A percentile compares a stretch with the other conserved stretches of the same genome.
These are phyloP conservation scores for Penstemon barbatus DNA, from an alignment of 257 asterid genomes.

Conservation along the genomic window DNA sequence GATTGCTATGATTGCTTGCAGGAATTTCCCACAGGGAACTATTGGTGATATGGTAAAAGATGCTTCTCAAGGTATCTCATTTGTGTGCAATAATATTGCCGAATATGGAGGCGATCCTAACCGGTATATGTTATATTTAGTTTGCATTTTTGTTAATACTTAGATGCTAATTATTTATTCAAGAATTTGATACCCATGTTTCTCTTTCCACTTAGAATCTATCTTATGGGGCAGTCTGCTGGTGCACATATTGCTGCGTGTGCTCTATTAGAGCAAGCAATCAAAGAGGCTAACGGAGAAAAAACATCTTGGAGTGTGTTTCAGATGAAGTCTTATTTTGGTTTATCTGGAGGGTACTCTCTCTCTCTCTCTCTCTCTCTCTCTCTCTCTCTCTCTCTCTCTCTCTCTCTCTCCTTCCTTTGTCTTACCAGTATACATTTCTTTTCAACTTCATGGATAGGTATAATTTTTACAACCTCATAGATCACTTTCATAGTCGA, in stretches of 20 bases:
- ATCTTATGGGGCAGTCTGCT: slow-evolving; percentile 98
- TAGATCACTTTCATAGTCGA: slow-evolving; percentile 75
- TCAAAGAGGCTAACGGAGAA: slow-evolving; percentile 77
- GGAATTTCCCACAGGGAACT: slow-evolving; percentile 99
- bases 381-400: slow-evolving; percentile 11
- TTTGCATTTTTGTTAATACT: slow-evolving; percentile 9
- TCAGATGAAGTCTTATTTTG: slow-evolving; percentile 83
- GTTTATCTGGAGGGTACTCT: slow-evolving; percentile 95
- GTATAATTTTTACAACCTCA: slow-evolving; percentile 70
- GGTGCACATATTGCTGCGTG: slow-evolving; percentile 98
- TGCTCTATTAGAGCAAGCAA: slow-evolving; percentile 83
- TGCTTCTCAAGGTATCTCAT: slow-evolving; percentile 95
- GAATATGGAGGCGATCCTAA: slow-evolving; percentile 98
- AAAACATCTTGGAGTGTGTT: slow-evolving; percentile 83
- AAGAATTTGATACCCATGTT: slow-evolving; percentile 3
- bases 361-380: neutral
- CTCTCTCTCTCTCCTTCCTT: neutral
- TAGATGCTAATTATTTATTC: slow-evolving; percentile 13
- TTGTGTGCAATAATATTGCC: slow-evolving; percentile 78
- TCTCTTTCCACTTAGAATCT: slow-evolving; percentile 47
- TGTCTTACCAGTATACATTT: slow-evolving; percentile 6
- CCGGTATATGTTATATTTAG: slow-evolving; percentile 41
- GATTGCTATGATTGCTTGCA: slow-evolving; percentile 38
- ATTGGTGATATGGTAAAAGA: slow-evolving; percentile 90
- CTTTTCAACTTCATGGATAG: slow-evolving; percentile 41